phyloP scores from a whole-genome alignment of 306 rosid species.

The Argentina anserina region DNA sequence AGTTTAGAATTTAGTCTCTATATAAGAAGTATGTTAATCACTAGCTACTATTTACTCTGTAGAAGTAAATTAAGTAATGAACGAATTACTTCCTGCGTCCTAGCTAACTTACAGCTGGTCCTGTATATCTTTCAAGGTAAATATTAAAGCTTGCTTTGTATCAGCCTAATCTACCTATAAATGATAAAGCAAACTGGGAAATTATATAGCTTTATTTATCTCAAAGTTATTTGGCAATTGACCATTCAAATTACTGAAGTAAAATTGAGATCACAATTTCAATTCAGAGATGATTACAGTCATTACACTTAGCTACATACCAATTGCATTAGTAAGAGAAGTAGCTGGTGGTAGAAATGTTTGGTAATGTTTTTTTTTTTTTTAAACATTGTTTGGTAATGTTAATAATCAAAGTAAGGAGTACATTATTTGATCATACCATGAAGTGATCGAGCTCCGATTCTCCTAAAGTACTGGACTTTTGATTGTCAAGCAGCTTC shows the following conservation, averaged over 20 bases:
- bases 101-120: background rate
- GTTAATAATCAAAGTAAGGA: background rate
- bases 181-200: background rate
- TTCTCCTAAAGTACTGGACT: slow-evolving; percentile 29
- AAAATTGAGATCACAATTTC: background rate
- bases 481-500: slow-evolving; percentile 33
- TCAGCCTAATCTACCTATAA: background rate
- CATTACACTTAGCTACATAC: background rate
- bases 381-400: too few relatives aligned
- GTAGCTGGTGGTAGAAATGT: too few relatives aligned
- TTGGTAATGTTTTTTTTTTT: too few relatives aligned
- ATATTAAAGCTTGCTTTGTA: background rate
- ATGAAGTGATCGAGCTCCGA: slow-evolving; percentile 84
- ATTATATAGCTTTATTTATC: background rate
- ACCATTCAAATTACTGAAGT: background rate
- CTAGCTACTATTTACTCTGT: background rate
- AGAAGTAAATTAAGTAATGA: background rate
- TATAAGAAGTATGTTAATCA: background rate
- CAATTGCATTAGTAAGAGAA: background rate
- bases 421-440: slow-evolving; percentile 34
- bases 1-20: too few relatives aligned
- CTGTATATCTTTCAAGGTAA: background rate
- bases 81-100: background rate
- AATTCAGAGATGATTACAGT: background rate
- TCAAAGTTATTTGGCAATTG: background rate